Base-by-base conservation (phyloP, 495 filamentous ascomycete genomes). In the Stereocaulon alpinum region DNA sequence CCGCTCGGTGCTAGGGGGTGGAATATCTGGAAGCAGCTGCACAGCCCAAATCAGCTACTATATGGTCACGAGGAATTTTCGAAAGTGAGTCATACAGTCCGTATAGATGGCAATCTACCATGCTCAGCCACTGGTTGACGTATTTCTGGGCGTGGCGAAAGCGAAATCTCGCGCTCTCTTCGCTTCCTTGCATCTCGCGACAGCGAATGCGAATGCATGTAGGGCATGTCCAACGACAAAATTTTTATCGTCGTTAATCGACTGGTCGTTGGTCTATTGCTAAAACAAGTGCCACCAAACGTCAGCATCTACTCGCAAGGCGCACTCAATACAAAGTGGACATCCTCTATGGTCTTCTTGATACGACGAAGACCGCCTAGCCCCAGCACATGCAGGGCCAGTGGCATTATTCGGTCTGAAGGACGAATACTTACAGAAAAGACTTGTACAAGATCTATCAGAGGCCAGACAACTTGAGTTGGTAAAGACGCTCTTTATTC, bases 71-170 rank as follows among this genome's bases (percentile, higher is more conserved):
- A 24, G 17, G 22, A 11, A 6, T 18, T 10, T 20, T 22, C 24
- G 12, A 9, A 14, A 37, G 6, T 55, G 20, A 5, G 14, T 2
- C 5, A 4, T 55, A 60, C 58, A 6, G 42, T 52, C 20, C 51
- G 49, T 27, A 60, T 60, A 37, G 58, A 54, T 1, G 58, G 58
- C 40, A 60, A 15, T n/a, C 58, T 55, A 14, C 54, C 58, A n/a
- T 60, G 58, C 17, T n/a, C 48, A 37, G 48, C 29, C 30, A 2
- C 41, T 6, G 58, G 42, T 45, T n/a, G 34, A 42, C 30, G 48
- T 11, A 17, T 32, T 29, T 37, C 2, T 12, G 58, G 50, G 22
- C 50, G 58, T 9, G 58, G 50, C 34, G 58, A 60, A 27, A 60
- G 58, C n/a, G 58, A 53, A 1, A 54, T 22, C 44, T 60, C 49